Base-by-base conservation (phyloP, 78 protist species). In the Dictyostelium purpureum region DNA sequence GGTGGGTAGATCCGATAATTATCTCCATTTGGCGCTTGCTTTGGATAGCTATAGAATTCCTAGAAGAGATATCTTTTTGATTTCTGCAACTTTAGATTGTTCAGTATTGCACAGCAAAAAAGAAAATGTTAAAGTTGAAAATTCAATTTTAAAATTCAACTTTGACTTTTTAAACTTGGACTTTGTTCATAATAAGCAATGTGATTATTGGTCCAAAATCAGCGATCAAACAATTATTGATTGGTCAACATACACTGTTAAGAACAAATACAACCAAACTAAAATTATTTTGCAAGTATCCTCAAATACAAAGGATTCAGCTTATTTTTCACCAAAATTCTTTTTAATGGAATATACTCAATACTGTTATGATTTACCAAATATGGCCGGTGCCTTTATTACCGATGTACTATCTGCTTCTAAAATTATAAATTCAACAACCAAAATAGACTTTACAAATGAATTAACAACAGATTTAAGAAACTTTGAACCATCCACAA, bases 101-200 rank as follows among this genome's bases (percentile, higher is more conserved):
- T 63, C 71, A 33, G 4, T 63, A 12, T 33, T 63, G 3, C 38
- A 63, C 6, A 63, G 71, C 33, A 63, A 33, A 63, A 63, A 63
- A 63, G 71, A 63, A 33, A 28, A 18, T 14, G 16, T 63, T 21
- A 63, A 38, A 19, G 28, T 42, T 14, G 26, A 38, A 28, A 12
- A 35, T 11, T 7, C 71, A 12, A 16, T 63, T 5, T 63, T 63
- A 33, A 38, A 43, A 5, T 63, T 63, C 18, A 63, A 63, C 33
- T 63, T 63, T 37, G 71, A 63, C 33, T 28, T 63, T 4, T 42
- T 63, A 21, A 63, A 38, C 6, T 33, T 63, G 19, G 71, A 63
- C 18, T 63, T 63, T 24, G 38, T 63, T 63, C 71, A 63, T 33
- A 63, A 63, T 63, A 63, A 63, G 33, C 71, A 63, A 63, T 63